These are phyloP conservation scores for Tricholomella constricta DNA, from an alignment of 768 basidiomycete genomes.

Conservation along the genomic window DNA sequence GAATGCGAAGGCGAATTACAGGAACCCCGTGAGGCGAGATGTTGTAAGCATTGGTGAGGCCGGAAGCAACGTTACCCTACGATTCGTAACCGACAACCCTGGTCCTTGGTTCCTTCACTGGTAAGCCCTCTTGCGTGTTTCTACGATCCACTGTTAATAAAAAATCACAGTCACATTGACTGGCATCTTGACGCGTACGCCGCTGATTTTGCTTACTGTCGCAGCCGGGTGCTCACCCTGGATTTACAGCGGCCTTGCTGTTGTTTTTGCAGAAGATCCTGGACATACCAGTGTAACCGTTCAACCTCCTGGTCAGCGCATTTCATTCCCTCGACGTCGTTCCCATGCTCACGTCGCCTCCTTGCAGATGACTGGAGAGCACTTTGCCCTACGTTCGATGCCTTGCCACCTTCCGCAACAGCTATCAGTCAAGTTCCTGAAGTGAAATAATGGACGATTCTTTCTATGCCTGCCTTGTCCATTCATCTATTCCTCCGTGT, in stretches of 20 bases:
- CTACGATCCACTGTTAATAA: background rate
- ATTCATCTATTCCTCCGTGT: too few relatives aligned
- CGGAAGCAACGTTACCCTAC: conserved; percentile 51
- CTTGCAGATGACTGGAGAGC: conserved; percentile 2
- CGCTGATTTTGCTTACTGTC: too few relatives aligned
- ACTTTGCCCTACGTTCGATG: conserved; percentile 6
- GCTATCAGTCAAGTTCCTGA: background rate
- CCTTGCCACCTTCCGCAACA: conserved; percentile 4
- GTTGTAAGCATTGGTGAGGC: conserved; percentile 44
- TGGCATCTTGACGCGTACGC: conserved; percentile 36
- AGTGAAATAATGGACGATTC: background rate
- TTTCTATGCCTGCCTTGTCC: too few relatives aligned
- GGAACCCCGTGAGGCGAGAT: conserved; percentile 51
- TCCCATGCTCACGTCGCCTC: background rate
- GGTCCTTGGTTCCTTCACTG: conserved; percentile 61
- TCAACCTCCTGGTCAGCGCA: conserved; percentile 2
- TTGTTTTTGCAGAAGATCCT: conserved; percentile 12
- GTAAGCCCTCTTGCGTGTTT: conserved; percentile 12
- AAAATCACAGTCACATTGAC: conserved; percentile 33
- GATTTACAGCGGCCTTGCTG: conserved; percentile 12
- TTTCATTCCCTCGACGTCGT: background rate
- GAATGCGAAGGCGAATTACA: conserved; percentile 29
- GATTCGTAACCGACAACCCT: conserved; percentile 67
- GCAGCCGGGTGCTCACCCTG: too few relatives aligned
- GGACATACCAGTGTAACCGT: background rate